phyloP scores from a whole-genome alignment of 352 stramenopile species.

The Phytophthora cajani region DNA sequence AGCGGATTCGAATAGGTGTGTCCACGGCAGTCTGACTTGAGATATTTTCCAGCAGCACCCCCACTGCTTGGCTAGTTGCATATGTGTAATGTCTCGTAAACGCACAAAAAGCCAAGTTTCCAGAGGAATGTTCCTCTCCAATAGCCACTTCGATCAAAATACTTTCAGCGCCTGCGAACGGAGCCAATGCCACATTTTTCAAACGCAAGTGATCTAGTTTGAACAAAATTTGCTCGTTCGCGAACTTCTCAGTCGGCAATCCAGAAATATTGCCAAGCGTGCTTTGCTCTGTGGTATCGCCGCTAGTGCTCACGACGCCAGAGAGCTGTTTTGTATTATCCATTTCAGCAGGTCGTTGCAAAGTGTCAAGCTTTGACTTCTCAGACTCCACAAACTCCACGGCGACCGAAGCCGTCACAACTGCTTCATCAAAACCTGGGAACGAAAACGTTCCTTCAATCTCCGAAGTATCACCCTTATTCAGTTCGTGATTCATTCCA shows the following conservation, averaged over 20 bases:
- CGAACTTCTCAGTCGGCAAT: neutral
- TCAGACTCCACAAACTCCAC: slow-evolving; percentile 39
- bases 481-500: neutral
- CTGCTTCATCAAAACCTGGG: slow-evolving; percentile 36
- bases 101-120: slow-evolving; percentile 38
- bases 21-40: slow-evolving; percentile 3
- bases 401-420: slow-evolving; percentile 39
- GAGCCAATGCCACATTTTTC: slow-evolving; percentile 22
- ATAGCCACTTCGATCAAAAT: slow-evolving; percentile 46
- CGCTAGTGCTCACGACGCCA: neutral
- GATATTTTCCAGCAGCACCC: slow-evolving; percentile 2
- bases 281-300: neutral
- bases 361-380: neutral
- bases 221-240: slow-evolving; percentile 20
- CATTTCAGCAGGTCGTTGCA: neutral
- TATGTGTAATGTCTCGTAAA: slow-evolving; percentile 51
- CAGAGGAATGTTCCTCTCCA: slow-evolving; percentile 26
- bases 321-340: neutral
- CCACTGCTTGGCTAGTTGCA: slow-evolving; percentile 31
- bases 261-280: neutral
- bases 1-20: slow-evolving; percentile 27
- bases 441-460: slow-evolving; percentile 58
- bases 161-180: slow-evolving; percentile 43
- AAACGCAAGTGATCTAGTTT: slow-evolving; percentile 49
- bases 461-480: slow-evolving; percentile 10